phyloP scores from a whole-genome alignment of 2,329 filamentous ascomycete genomes.

The Alternaria triticina region DNA sequence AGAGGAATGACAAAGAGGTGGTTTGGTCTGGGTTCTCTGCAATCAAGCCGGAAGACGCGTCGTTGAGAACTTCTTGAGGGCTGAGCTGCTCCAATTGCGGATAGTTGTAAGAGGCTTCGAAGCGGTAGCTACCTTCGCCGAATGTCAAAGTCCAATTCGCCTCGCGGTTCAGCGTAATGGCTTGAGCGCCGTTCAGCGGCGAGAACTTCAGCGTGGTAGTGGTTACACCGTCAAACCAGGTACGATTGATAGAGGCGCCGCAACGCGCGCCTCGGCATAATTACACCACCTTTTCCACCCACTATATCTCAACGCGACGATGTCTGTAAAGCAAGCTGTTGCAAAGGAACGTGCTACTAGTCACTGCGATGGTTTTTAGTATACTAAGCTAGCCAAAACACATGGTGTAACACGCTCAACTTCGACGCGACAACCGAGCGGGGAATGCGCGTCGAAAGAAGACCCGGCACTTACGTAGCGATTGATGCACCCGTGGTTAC shows the following conservation, averaged over 20 bases:
- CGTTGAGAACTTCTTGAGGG: slow-evolving; percentile 58
- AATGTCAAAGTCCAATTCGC: slow-evolving; percentile 55
- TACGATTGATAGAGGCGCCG: slow-evolving; percentile 55
- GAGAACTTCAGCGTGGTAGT: slow-evolving; percentile 60
- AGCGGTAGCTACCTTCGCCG: slow-evolving; percentile 61
- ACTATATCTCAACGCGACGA: neutral
- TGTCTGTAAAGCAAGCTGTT: neutral
- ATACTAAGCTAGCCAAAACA: neutral
- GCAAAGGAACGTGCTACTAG: neutral
- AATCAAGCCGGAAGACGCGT: slow-evolving; percentile 55
- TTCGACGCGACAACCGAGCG: neutral
- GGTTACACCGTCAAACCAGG: slow-evolving; percentile 69
- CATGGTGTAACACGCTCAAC: neutral
- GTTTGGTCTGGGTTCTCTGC: slow-evolving; percentile 55
- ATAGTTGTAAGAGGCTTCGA: slow-evolving; percentile 67
- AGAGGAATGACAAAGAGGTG: slow-evolving; percentile 66
- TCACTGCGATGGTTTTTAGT: neutral
- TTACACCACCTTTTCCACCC: neutral
- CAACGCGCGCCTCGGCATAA: neutral
- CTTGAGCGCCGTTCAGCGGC: slow-evolving; percentile 28
- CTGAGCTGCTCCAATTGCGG: slow-evolving; percentile 65
- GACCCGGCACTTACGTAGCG: neutral
- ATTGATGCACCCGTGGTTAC: neutral
- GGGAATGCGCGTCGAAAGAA: neutral
- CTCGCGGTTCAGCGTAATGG: slow-evolving; percentile 16